Conservation (phyloP, 2,329 filamentous ascomycete species). For the Lachnellula suecica region DNA sequence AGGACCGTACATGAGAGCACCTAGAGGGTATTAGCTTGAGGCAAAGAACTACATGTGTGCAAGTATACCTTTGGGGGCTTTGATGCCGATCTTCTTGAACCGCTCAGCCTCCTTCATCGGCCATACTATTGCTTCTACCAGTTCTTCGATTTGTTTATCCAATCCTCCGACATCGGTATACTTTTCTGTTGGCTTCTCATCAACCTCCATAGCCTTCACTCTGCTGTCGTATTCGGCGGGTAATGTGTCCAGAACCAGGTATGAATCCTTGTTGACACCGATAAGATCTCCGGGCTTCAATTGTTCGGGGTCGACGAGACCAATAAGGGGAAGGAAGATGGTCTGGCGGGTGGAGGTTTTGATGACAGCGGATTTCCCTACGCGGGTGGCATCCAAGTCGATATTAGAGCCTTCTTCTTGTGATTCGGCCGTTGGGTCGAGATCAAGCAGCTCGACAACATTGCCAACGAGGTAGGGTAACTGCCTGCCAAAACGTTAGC, state of each 20-base stretch:
- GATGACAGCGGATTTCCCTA: constrained; percentile 98
- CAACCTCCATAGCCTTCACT: constrained; percentile 99
- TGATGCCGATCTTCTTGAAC: constrained; percentile 99
- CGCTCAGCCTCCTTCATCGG: constrained; percentile 99
- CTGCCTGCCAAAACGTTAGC: constrained; percentile 60
- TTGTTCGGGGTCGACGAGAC: constrained; percentile 91
- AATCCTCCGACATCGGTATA: constrained; percentile 97
- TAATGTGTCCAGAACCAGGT: constrained; percentile 92
- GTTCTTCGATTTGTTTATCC: constrained; percentile 98
- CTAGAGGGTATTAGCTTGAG: constrained; percentile 45
- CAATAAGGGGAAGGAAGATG: constrained; percentile 96
- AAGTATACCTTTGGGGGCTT: constrained; percentile 88
- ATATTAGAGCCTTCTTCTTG: constrained; percentile 98
- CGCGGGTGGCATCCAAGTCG: constrained; percentile 91
- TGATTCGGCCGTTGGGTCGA: constrained; percentile 93
- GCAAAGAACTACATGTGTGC: neutral
- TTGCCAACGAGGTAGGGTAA: constrained; percentile 97
- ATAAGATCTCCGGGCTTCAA: constrained; percentile 96
- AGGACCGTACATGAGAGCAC: constrained; percentile 96
- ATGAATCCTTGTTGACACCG: constrained; percentile 98
- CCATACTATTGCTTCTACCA: constrained; percentile 98
- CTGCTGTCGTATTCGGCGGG: constrained; percentile 98
- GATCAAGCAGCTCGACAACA: constrained; percentile 93
- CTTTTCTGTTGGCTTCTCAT: constrained; percentile 99
- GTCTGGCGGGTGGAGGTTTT: constrained; percentile 98